Conservation (phyloP, 2,329 filamentous ascomycete genomes). For the Metarhizium anisopliae region DNA sequence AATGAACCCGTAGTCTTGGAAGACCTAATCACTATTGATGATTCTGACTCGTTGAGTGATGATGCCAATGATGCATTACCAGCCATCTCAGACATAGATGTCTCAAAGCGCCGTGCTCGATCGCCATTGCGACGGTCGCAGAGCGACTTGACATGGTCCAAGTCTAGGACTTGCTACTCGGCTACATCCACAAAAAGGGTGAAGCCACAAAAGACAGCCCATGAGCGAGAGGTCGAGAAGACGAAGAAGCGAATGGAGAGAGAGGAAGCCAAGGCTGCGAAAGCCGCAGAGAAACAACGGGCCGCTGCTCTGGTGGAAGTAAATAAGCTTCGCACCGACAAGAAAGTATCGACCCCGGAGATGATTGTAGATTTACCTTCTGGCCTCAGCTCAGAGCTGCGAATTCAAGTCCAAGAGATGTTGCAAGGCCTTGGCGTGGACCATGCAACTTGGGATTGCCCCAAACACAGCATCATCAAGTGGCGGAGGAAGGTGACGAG, state of each 20-base stretch:
- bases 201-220: conserved; percentile 25
- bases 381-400: conserved; percentile 39
- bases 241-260: conserved; percentile 48
- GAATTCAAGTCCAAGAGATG: conserved; percentile 38
- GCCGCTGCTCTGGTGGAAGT: conserved; percentile 60
- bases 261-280: conserved; percentile 51
- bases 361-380: conserved; percentile 67
- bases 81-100: conserved; percentile 32
- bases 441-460: conserved; percentile 33
- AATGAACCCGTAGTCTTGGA: background rate
- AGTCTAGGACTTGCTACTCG: conserved; percentile 18
- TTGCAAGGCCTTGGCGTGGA: conserved; percentile 42
- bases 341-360: conserved; percentile 62
- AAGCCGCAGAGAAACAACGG: conserved; percentile 52
- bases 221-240: conserved; percentile 31
- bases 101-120: conserved; percentile 14
- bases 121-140: conserved; percentile 20
- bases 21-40: conserved; percentile 27
- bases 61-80: conserved; percentile 36
- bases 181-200: conserved; percentile 35
- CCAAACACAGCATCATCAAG: conserved; percentile 45
- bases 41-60: conserved; percentile 30
- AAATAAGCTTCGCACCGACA: conserved; percentile 65
- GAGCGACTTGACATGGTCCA: conserved; percentile 18
- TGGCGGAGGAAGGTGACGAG: conserved; percentile 63